phyloP scores from a whole-genome alignment of 2,329 filamentous ascomycete species.

The Blumeriella jaapii region DNA sequence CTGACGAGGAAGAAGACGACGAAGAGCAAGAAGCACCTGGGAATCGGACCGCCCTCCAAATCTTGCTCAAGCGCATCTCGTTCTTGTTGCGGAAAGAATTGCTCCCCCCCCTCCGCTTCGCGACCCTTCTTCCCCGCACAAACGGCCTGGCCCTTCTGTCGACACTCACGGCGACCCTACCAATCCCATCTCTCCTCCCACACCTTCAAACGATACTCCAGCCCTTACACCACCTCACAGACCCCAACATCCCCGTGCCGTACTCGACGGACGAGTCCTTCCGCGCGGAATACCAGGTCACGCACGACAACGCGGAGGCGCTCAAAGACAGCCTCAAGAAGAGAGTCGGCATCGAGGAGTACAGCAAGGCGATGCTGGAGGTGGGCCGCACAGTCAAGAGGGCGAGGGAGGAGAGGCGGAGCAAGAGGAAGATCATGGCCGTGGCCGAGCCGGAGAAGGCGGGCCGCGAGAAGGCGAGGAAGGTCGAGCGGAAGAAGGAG shows the following conservation, averaged over 20 bases:
- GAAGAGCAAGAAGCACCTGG: slow-evolving; percentile 20
- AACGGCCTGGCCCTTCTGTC: slow-evolving; percentile 65
- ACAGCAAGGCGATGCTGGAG: slow-evolving; percentile 59
- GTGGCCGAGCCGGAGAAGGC: slow-evolving; percentile 71
- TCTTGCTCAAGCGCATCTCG: slow-evolving; percentile 68
- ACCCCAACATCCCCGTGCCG: slow-evolving; percentile 61
- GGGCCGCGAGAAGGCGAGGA: slow-evolving; percentile 69
- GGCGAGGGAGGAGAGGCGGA: slow-evolving; percentile 60
- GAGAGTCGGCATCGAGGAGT: slow-evolving; percentile 70
- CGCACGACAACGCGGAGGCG: slow-evolving; percentile 63
- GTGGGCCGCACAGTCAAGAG: slow-evolving; percentile 64
- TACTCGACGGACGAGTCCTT: slow-evolving; percentile 61
- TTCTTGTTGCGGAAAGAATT: slow-evolving; percentile 70
- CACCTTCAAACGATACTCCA: slow-evolving; percentile 54
- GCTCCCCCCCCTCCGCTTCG: slow-evolving; percentile 48
- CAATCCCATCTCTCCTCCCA: slow-evolving; percentile 43
- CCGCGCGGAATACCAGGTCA: slow-evolving; percentile 53
- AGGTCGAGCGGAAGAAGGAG: slow-evolving; percentile 73
- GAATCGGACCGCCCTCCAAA: slow-evolving; percentile 47
- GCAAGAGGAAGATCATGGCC: slow-evolving; percentile 83
- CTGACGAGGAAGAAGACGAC: slow-evolving; percentile 34
- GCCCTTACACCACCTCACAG: slow-evolving; percentile 73
- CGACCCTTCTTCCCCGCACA: slow-evolving; percentile 60
- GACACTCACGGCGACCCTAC: slow-evolving; percentile 52
- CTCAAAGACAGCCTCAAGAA: slow-evolving; percentile 74